Evolutionary conservation across 805 yeast genomes (phyloP), one percentile per base, ranked within the genome.

Genomic region (Ogataea methanolica): DNA sequence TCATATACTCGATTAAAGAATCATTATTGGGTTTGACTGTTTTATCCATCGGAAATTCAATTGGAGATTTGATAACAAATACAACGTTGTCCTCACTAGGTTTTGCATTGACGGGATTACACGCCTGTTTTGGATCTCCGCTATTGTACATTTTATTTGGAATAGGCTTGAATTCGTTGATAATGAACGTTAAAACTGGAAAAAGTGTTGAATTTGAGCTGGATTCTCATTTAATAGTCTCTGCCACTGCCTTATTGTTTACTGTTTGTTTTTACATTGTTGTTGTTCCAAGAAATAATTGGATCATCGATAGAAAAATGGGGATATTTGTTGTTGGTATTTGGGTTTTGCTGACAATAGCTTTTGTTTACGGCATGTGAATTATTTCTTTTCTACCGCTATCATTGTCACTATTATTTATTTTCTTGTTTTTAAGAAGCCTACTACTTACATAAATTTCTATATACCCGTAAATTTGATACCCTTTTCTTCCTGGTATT

Each of bases 81-180:
- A 56, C 70, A 2, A 73, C 81, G 8, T 60, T 78, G 14, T 57
- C 70, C 2, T 60, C 60, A 2, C 44, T 65, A 8, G 71, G 69
- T 0, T 48, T 63, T 12, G 71, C 79, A 7, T 55, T 71, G 8
- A 71, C 71, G 11, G 82, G 82, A 0, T 59, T 78, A 8, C 74
- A 74, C 52, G 72, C 83, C 0, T 77, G 82, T 52, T 66, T 78
- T 47, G 83, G 83, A 1, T 74, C 83, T 1, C 81, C 82, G 0
- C 60, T 78, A 14, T 55, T 78, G 14, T 67, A 75, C 39, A 70
- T 75, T 8, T 60, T 78, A 49, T 58, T 77, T 17, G 83, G 83
- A 1, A 65, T 78, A 19, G 83, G 83, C 0, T 55, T 71, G 14
- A 76, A 76, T 56, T 74, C 79, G 2, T 51, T 68, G 36, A 54